Evolutionary conservation across 192 early-diverging fungal species (phyloP).

Genomic region (Ramicandelaber brevisporus): DNA sequence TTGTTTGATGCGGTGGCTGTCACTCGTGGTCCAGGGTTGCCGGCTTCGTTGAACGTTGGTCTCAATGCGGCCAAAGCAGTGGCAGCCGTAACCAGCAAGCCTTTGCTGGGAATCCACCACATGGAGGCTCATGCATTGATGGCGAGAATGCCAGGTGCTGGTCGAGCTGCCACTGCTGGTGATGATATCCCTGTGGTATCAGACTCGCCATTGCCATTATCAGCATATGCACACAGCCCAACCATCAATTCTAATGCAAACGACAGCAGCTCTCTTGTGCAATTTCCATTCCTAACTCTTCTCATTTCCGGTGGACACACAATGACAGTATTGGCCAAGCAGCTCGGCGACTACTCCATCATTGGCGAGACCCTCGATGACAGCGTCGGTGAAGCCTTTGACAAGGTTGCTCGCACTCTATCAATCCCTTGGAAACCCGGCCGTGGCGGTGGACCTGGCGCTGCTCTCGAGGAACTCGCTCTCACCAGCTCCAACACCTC

Average conservation of each 20-base stretch:
- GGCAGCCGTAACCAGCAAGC: conserved; percentile 32
- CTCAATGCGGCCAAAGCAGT: conserved; percentile 44
- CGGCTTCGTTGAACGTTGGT: conserved; percentile 36
- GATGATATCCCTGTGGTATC: too few relatives aligned
- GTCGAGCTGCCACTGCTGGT: too few relatives aligned
- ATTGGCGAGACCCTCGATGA: conserved; percentile 46
- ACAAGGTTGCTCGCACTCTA: conserved; percentile 45
- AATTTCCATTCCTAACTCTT: conserved; percentile 42
- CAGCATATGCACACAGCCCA: too few relatives aligned
- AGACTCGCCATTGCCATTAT: too few relatives aligned
- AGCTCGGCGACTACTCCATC: conserved; percentile 26
- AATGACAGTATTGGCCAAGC: conserved; percentile 24
- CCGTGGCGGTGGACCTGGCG: conserved; percentile 37
- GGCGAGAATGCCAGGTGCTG: conserved; percentile 38
- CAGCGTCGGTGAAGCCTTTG: conserved; percentile 54
- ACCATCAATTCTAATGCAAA: too few relatives aligned
- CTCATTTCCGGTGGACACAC: conserved; percentile 61
- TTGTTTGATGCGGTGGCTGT: conserved; percentile 49
- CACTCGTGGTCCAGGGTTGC: conserved; percentile 47
- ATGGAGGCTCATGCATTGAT: conserved; percentile 68
- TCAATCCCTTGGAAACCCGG: conserved; percentile 30
- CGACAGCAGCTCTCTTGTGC: conserved; percentile 5
- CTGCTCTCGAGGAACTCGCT: conserved; percentile 37
- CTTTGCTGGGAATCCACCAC: conserved; percentile 55
- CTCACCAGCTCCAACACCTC: conserved; percentile 16